phyloP scores from a whole-genome alignment of 2,329 filamentous ascomycete genomes.

The Niveomyces coronatus region DNA sequence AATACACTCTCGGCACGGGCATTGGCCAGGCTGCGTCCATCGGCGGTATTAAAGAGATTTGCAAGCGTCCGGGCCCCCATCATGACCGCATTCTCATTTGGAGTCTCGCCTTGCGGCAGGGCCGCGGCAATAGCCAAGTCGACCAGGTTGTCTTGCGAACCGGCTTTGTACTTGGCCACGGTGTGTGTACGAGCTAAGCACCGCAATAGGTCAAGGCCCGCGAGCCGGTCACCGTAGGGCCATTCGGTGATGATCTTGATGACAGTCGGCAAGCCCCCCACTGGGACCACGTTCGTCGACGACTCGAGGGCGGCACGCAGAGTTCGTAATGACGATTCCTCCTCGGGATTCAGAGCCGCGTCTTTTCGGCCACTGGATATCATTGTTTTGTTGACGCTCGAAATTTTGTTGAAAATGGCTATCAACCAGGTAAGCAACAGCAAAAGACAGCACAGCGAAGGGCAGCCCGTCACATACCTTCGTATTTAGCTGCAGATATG shows the following conservation, averaged over 20 bases:
- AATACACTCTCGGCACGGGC: conserved; percentile 50
- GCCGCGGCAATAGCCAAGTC: conserved; percentile 35
- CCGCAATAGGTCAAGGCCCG: conserved; percentile 80
- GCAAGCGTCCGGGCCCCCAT: conserved; percentile 71
- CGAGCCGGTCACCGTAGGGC: conserved; percentile 71
- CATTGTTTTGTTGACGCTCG: conserved; percentile 64
- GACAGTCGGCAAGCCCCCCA: conserved; percentile 50
- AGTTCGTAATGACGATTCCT: conserved; percentile 51
- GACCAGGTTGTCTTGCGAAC: conserved; percentile 48
- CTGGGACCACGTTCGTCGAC: conserved; percentile 35
- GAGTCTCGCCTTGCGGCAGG: conserved; percentile 35
- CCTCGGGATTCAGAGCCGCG: conserved; percentile 60
- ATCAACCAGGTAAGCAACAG: conserved; percentile 19
- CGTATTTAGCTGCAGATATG: conserved; percentile 64
- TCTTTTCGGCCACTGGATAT: conserved; percentile 63
- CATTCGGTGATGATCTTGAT: conserved; percentile 66
- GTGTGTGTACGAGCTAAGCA: conserved; percentile 61
- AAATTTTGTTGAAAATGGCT: conserved; percentile 66
- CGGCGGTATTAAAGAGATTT: conserved; percentile 70
- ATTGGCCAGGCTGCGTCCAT: conserved; percentile 57
- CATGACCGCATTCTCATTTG: conserved; percentile 75
- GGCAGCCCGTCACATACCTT: conserved; percentile 28
- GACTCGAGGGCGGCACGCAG: conserved; percentile 56
- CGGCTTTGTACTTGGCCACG: conserved; percentile 50
- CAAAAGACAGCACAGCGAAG: not conserved